A percentile compares a stretch with the other conserved stretches of the same genome.
Conservation (phyloP, 208 protist species). For the Crithidia sp. region DNA sequence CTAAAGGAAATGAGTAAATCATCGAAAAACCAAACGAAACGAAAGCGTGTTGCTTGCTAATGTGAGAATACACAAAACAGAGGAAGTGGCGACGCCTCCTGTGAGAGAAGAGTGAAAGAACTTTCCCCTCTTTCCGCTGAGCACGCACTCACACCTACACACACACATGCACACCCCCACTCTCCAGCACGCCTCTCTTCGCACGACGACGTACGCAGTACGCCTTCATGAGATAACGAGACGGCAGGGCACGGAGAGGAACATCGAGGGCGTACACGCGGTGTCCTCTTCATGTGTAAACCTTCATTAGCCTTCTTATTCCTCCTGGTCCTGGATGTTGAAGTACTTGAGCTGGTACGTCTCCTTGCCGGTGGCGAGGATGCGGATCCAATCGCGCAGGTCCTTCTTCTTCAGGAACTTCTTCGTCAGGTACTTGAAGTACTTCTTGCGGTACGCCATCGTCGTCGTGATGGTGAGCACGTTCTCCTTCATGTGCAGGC, state of each 20-base stretch:
- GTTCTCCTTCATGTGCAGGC: constrained; percentile 86
- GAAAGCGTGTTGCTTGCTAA: constrained; percentile 11
- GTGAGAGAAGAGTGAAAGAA: not conserved
- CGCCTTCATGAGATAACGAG: no score
- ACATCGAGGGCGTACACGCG: no score
- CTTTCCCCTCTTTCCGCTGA: no score
- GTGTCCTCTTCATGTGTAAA: no score
- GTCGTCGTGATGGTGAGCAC: constrained; percentile 91
- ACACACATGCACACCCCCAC: no score
- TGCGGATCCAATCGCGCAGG: constrained; percentile 97
- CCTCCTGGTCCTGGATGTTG: constrained; percentile 96
- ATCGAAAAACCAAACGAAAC: constrained; percentile 25
- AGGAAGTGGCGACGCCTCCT: not conserved
- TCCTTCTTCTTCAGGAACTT: constrained; percentile 99
- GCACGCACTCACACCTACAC: no score
- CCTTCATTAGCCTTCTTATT: constrained; percentile 38
- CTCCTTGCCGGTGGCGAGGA: constrained; percentile 95
- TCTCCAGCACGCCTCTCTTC: no score
- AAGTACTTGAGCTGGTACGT: constrained; percentile 98
- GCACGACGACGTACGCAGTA: no score
- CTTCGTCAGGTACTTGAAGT: constrained; percentile 99
- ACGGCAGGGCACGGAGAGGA: no score
- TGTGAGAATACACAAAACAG: constrained; percentile 11
- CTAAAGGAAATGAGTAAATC: constrained; percentile 11
- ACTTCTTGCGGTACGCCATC: constrained; percentile 98